Evolutionary conservation across 2,329 filamentous ascomycete species (phyloP).

Genomic region (Alternaria postmessia): DNA sequence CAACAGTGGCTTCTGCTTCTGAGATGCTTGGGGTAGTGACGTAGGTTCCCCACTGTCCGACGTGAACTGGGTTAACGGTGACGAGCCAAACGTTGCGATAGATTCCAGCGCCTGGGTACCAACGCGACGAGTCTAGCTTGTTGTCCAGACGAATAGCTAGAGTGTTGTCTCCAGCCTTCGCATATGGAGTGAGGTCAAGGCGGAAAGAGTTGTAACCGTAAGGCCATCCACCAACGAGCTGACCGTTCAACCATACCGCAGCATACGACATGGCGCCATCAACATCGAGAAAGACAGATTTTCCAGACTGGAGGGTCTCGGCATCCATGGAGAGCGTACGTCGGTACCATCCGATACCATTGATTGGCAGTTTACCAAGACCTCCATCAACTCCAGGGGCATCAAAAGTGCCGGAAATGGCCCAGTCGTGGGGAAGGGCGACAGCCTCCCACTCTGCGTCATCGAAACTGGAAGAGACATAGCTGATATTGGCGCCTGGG

Average conservation of each 20-base stretch:
- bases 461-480: conserved; percentile 48
- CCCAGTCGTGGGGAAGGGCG: conserved; percentile 60
- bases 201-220: conserved; percentile 62
- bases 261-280: conserved; percentile 63
- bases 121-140: conserved; percentile 58
- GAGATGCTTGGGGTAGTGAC: conserved; percentile 59
- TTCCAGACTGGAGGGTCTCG: conserved; percentile 41
- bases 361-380: conserved; percentile 57
- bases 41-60: conserved; percentile 60
- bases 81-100: conserved; percentile 65
- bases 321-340: conserved; percentile 48
- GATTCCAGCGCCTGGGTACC: conserved; percentile 64
- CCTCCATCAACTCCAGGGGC: conserved; percentile 47
- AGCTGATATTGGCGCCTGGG: conserved; percentile 44
- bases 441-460: conserved; percentile 55
- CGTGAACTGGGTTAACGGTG: conserved; percentile 55
- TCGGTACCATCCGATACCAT: conserved; percentile 65
- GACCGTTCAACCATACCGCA: conserved; percentile 62
- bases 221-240: conserved; percentile 62
- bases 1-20: conserved; percentile 54
- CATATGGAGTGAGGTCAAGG: conserved; percentile 59
- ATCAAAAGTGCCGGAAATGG: conserved; percentile 57
- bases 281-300: conserved; percentile 57
- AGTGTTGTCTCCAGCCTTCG: conserved; percentile 49
- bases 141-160: conserved; percentile 64